Percentiles rank a stretch among this genome's conserved stretches.
Conservation (phyloP, 768 basidiomycete species). For the Flagelloscypha sp. region DNA sequence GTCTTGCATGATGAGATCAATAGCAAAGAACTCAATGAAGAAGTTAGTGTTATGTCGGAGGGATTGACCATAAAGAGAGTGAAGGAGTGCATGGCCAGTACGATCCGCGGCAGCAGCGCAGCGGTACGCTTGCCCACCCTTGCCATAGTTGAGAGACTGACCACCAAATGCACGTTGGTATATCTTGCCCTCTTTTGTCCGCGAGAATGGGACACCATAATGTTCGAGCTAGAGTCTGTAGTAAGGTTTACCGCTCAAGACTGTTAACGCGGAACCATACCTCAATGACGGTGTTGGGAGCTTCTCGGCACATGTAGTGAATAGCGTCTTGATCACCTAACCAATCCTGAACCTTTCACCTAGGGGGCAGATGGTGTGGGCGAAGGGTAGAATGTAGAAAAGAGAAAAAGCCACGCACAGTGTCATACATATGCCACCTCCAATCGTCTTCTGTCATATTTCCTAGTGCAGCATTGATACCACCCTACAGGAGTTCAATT, state of each 20-base stretch:
- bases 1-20: slow-evolving; percentile 97
- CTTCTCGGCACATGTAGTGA: slow-evolving; percentile 99
- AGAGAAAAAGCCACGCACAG: slow-evolving; percentile 40
- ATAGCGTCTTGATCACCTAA: slow-evolving; percentile 99
- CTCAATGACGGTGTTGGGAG: slow-evolving; percentile 89
- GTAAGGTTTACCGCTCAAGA: background rate
- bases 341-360: slow-evolving; percentile 99
- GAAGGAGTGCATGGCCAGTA: slow-evolving; percentile 95
- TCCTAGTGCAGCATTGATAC: slow-evolving; percentile 96
- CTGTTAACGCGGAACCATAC: slow-evolving; percentile 27
- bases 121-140: slow-evolving; percentile 98
- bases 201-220: slow-evolving; percentile 96
- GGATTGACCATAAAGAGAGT: slow-evolving; percentile 98
- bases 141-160: slow-evolving; percentile 92
- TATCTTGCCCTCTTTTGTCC: slow-evolving; percentile 97
- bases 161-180: slow-evolving; percentile 99
- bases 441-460: slow-evolving; percentile 99
- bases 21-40: slow-evolving; percentile 99
- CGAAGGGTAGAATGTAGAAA: background rate
- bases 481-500: slow-evolving; percentile 50
- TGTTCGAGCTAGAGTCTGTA: slow-evolving; percentile 72
- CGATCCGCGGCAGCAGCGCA: slow-evolving; percentile 98
- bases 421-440: slow-evolving; percentile 99
- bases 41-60: slow-evolving; percentile 99
- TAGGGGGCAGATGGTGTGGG: slow-evolving; percentile 21